phyloP scores from a whole-genome alignment of 306 rosid species.

The Ziziphus jujuba region DNA sequence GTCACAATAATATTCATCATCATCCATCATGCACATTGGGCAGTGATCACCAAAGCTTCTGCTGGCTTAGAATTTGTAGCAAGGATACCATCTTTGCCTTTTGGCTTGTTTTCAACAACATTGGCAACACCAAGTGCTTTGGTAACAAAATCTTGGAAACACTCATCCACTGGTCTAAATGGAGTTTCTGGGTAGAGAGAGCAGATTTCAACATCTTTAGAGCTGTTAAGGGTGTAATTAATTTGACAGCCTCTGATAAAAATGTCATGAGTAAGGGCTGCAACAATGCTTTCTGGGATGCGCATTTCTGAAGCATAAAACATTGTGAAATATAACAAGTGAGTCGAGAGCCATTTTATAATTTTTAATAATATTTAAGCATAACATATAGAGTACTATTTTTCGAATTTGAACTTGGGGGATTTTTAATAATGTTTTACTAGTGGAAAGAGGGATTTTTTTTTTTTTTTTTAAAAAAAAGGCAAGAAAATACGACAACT shows the following conservation, averaged over 20 bases:
- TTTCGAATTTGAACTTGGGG: too few relatives aligned
- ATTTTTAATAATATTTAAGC: too few relatives aligned
- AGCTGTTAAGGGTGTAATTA: constrained; percentile 30
- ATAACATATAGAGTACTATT: not conserved
- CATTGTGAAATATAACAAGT: too few relatives aligned
- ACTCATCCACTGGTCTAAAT: constrained; percentile 41
- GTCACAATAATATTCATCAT: too few relatives aligned
- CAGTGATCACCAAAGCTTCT: not conserved
- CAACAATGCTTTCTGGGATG: constrained; percentile 47
- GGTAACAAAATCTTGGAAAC: constrained; percentile 38
- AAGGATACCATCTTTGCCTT: constrained; percentile 2
- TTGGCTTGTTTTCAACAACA: not conserved
- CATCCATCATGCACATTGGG: not conserved
- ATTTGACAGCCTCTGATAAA: constrained; percentile 64
- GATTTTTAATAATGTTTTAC: too few relatives aligned
- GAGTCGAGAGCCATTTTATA: too few relatives aligned
- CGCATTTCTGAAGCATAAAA: constrained; percentile 31
- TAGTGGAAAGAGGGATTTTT: too few relatives aligned
- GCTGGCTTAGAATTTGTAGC: constrained; percentile 2
- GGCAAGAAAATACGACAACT: too few relatives aligned
- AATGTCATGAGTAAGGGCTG: constrained; percentile 58
- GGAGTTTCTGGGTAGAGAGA: constrained; percentile 47
- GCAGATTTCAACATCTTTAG: constrained; percentile 39
- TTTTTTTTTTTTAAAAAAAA: too few relatives aligned
- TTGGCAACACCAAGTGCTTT: not conserved